Evolutionary conservation across 2,329 filamentous ascomycete species (phyloP).

Genomic region (Ceratocystis colombiana): DNA sequence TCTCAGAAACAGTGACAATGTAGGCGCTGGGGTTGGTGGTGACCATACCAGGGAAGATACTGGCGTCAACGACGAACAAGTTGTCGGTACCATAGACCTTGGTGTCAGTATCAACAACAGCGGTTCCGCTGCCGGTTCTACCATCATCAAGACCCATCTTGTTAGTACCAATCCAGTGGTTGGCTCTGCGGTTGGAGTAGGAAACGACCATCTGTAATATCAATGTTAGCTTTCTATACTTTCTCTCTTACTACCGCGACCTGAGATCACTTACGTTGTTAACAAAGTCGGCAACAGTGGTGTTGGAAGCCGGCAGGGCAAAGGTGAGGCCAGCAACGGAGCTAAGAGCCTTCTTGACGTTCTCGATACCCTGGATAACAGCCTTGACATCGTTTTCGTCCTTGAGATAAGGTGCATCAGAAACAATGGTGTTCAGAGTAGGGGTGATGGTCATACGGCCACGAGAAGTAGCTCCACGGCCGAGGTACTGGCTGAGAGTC

Average conservation of each 20-base stretch:
- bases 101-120: slow-evolving; percentile 54
- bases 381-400: slow-evolving; percentile 49
- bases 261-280: slow-evolving; percentile 35
- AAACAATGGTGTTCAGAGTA: slow-evolving; percentile 48
- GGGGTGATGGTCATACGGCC: slow-evolving; percentile 52
- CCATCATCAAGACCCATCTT: slow-evolving; percentile 52
- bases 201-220: slow-evolving; percentile 30
- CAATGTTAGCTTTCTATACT: slow-evolving; percentile 4
- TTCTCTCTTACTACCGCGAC: background rate
- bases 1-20: slow-evolving; percentile 55
- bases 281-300: slow-evolving; percentile 47
- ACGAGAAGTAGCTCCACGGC: slow-evolving; percentile 51
- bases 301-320: slow-evolving; percentile 40
- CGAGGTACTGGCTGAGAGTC: slow-evolving; percentile 52
- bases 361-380: slow-evolving; percentile 55
- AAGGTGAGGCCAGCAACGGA: slow-evolving; percentile 46
- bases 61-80: slow-evolving; percentile 57
- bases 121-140: slow-evolving; percentile 39
- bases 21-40: slow-evolving; percentile 58
- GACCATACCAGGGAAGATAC: slow-evolving; percentile 58
- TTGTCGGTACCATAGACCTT: slow-evolving; percentile 59
- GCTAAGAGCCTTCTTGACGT: slow-evolving; percentile 45
- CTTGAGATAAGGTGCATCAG: slow-evolving; percentile 50
- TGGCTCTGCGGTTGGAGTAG: slow-evolving; percentile 36
- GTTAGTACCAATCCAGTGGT: slow-evolving; percentile 49